Evolutionary conservation across 106 monocot species (phyloP), one percentile per base, ranked within the genome.

Genomic region (Dendrobium huoshanense): DNA sequence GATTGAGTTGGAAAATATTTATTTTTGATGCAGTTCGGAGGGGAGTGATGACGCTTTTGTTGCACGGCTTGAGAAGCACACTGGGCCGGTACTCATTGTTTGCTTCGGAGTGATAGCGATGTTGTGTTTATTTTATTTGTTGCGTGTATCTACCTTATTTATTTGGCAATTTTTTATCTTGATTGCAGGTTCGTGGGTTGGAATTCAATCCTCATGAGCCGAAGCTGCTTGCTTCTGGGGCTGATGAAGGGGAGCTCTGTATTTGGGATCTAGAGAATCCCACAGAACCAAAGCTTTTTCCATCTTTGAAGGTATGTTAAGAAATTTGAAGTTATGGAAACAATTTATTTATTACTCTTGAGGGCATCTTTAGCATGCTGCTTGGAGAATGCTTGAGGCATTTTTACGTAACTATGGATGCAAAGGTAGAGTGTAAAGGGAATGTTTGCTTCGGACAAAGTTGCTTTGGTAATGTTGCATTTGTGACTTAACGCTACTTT

Each of bases 201-300:
- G 98, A 99, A 78, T 99, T 99, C 77, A 84, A 78, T 79, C n/a
- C 79, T 41, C 77, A 82, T 49, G 83, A 90, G 70, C 87, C 98
- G 47, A 93, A 99, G 80, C 47, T 93, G 40, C 89, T 99, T 76
- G 98, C 95, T 76, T 99, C 98, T 72, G 98, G 98, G 58, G 98
- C 95, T 81, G 98, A 99, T 79, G 89, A 95, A 84, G 98, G 98
- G 44, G 93, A 92, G 58, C 84, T 99, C 44, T 95, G 93, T 79
- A 86, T 99, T 25, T 99, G 98, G 98, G 95, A 99, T 88, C 72
- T 99, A 44, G 89, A 77, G 72, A 93, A 91, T 10, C 95, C 98
- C 72, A 10, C 81, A 2, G 92, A 95, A 67, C 95, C 95, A 48
- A 82, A 27, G 79, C 89, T 83, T 22, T 99, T 76, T 47, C 98